Evolutionary conservation across 75 land plant genomes (phyloP), one percentile per base, ranked within the genome.

Genomic region (Ceratopteris richardii): DNA sequence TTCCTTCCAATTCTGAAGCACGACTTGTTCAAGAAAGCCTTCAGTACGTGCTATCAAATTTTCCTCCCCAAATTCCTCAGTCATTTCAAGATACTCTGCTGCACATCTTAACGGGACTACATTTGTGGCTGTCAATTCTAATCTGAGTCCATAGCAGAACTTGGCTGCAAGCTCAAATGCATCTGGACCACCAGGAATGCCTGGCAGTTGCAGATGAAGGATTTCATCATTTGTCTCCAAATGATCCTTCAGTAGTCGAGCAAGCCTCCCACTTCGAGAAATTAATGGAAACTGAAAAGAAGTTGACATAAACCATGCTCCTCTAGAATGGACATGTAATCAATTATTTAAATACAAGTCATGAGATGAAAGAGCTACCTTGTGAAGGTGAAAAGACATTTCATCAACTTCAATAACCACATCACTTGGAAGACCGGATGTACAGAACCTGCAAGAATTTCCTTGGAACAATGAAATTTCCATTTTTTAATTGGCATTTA

Each of bases 381-480:
- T 92, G 74, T 92, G 97, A 17, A 92, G 93, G 69, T 92, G 97
- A 53, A 92, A 92, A 19, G 63, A 54, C 88, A 92, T 92, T 36
- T 84, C 80, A 1, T 65, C 86, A 16, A 92, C 84, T 47, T 92
- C 89, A 18, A 92, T 57, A 1, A 73, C 76, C 26, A 92, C 58
- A 58, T 92, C 97, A 60, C 93, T 92, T 4, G 93, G 93, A 39
- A 92, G 64, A 1, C 93, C 93, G 0, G 86, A 72, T 5, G 97
- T 84, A 48, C 93, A 92, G 59, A 92, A 83, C 87, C 86, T 82
- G 70, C 60, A n/a, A n/a, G n/a, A n/a, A n/a, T n/a, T n/a, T n/a
- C n/a, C n/a, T n/a, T n/a, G n/a, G n/a, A n/a, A n/a, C n/a, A n/a
- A n/a, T n/a, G n/a, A n/a, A n/a, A n/a, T n/a, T n/a, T n/a, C n/a